Evolutionary conservation across 208 protist genomes (phyloP), one percentile per base, ranked within the genome.

Genomic region (Leishmania tarentolae): DNA sequence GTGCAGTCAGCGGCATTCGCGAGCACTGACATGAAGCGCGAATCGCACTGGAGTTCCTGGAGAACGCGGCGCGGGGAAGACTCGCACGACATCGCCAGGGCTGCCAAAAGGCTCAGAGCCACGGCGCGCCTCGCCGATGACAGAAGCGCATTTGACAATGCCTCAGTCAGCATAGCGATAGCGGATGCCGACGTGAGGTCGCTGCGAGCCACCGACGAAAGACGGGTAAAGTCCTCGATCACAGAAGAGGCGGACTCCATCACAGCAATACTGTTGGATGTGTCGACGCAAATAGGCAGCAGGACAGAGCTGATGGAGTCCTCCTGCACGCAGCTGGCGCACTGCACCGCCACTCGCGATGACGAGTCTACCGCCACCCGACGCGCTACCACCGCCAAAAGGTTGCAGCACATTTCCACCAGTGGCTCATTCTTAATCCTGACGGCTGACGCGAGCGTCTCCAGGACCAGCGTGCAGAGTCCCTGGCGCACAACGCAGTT

Each of bases 241-340:
- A 89, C 89, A 15, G 77, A 76, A 0, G 92, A 83, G 0, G 91
- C 87, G 21, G 85, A 87, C 79, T 92, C 88, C 75, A 84, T 87
- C 68, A 86, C 52, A 61, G 44, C 71, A 59, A 52, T 81, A 71
- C 52, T 84, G 80, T 75, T 83, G 70, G 79, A 81, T 7, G 44
- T 75, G 75, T 76, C 85, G 13, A 47, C 53, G 73, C 90, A 94
- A 31, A 95, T 83, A 3, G 91, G 91, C 47, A 96, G 76, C 78
- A 92, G 90, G 3, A 94, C 74, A 37, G 59, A 57, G 35, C 82
- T 73, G 42, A 96, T 78, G 13, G 78, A 85, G 40, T 86, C 81
- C 31, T 83, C 85, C 46, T 86, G 57, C 1, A 88, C 66, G 6
- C 91, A 84, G 40, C 71, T 57, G 2, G 88, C 68, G 59, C 88